Conservation (phyloP, 768 basidiomycete genomes). For the Termitomyces eurrhizus region DNA sequence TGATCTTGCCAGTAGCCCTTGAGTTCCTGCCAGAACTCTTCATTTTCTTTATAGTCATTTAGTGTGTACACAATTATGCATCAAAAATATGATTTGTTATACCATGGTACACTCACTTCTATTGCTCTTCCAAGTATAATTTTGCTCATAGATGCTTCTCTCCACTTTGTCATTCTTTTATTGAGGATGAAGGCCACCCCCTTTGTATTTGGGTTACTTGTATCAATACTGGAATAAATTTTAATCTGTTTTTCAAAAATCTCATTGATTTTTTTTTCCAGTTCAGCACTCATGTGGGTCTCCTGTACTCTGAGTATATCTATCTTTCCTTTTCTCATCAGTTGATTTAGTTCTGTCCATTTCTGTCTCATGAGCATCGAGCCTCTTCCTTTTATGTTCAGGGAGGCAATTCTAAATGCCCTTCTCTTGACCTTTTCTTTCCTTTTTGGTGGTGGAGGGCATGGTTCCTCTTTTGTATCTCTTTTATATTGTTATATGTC, state of each 20-base stretch:
- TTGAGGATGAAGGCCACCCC: constrained; percentile 17
- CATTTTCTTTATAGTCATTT: background rate
- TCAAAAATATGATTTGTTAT: constrained; percentile 2
- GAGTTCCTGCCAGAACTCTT: background rate
- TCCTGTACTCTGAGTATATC: constrained; percentile 27
- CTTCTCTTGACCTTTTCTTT: no score
- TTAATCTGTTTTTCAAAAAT: constrained; percentile 11
- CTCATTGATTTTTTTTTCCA: no score
- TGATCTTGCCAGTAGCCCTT: no score
- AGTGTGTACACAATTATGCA: background rate
- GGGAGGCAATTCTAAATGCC: no score
- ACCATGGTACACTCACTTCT: constrained; percentile 14
- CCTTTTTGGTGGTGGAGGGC: no score
- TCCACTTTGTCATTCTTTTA: constrained; percentile 18
- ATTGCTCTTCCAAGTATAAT: constrained; percentile 20
- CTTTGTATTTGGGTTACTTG: constrained; percentile 12
- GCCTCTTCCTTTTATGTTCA: no score
- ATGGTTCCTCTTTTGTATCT: no score
- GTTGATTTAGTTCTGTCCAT: constrained; percentile 22
- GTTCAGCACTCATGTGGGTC: constrained; percentile 21
- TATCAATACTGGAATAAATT: constrained; percentile 14
- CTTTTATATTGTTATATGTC: no score
- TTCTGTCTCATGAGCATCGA: constrained; percentile 5
- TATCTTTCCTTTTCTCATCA: constrained; percentile 21
- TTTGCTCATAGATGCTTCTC: constrained; percentile 4